Conservation (phyloP, 306 rosid species). For the Malus sylvestris region DNA sequence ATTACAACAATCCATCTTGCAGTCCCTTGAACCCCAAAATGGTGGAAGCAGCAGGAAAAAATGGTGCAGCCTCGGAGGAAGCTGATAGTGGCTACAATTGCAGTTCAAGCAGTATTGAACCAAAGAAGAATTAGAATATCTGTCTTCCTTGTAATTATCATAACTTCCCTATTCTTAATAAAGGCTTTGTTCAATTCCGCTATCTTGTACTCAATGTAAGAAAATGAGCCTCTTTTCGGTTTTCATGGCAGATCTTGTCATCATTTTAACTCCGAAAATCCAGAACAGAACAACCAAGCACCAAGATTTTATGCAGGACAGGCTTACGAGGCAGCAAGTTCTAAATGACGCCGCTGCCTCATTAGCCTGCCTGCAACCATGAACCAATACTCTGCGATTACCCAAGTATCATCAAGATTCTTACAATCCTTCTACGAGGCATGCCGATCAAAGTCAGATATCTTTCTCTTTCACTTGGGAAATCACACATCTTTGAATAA, state of each 20-base stretch:
- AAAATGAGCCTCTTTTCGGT: no score
- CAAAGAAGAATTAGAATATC: constrained; percentile 18
- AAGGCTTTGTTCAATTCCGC: no score
- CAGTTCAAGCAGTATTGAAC: constrained; percentile 39
- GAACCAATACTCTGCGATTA: neutral
- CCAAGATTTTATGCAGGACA: no score
- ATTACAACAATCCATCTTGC: constrained; percentile 27
- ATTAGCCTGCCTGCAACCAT: no score
- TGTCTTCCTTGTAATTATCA: neutral
- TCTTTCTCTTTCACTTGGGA: no score
- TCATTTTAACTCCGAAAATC: no score
- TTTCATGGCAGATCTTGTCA: no score
- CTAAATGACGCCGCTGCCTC: no score
- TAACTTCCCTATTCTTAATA: neutral
- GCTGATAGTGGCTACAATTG: constrained; percentile 38
- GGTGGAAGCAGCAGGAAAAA: constrained; percentile 32
- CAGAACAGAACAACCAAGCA: no score
- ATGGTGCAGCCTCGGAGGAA: constrained; percentile 28
- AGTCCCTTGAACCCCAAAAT: constrained; percentile 26
- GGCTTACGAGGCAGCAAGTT: no score
- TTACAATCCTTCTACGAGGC: neutral
- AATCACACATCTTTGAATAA: no score
- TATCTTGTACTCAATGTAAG: no score
- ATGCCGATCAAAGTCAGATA: neutral
- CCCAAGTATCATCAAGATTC: neutral